These are phyloP conservation scores for Holtermannia corniformis DNA, from an alignment of 768 basidiomycete species.

Conservation along the genomic window DNA sequence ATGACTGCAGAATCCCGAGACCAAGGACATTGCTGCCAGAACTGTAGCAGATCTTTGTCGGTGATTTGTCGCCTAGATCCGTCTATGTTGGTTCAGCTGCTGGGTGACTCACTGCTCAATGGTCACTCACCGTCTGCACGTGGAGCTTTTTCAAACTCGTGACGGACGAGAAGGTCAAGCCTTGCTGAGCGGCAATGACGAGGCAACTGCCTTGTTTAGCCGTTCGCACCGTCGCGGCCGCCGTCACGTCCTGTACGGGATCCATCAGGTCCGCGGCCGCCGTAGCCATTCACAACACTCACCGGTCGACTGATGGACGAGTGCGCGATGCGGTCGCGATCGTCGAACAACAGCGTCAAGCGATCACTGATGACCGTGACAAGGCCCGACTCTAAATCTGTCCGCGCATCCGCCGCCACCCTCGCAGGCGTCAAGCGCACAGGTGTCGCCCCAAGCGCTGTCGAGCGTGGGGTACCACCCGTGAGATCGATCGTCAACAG, in stretches of 20 bases:
- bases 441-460: slow-evolving; percentile 9
- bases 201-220: slow-evolving; percentile 20
- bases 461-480: slow-evolving; percentile 1
- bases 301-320: slow-evolving; percentile 33
- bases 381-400: slow-evolving; percentile 11
- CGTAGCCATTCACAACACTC: too few relatives aligned
- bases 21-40: not conserved
- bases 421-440: too few relatives aligned
- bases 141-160: slow-evolving; percentile 35
- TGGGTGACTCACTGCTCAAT: too few relatives aligned
- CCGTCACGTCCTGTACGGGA: slow-evolving; percentile 17
- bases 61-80: slow-evolving; percentile 17
- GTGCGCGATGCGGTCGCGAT: slow-evolving; percentile 27
- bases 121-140: slow-evolving; percentile 23
- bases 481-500: slow-evolving; percentile 27
- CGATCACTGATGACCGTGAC: slow-evolving; percentile 29
- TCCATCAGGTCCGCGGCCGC: not conserved
- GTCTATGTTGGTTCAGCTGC: not conserved
- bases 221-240: slow-evolving; percentile 14
- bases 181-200: slow-evolving; percentile 14
- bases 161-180: slow-evolving; percentile 21
- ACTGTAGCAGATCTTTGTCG: slow-evolving; percentile 2
- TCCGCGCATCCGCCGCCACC: too few relatives aligned
- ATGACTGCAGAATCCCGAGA: not conserved
- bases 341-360: slow-evolving; percentile 32